These are phyloP conservation scores for Mycena amicta DNA, from an alignment of 768 basidiomycete genomes.

Conservation along the genomic window DNA sequence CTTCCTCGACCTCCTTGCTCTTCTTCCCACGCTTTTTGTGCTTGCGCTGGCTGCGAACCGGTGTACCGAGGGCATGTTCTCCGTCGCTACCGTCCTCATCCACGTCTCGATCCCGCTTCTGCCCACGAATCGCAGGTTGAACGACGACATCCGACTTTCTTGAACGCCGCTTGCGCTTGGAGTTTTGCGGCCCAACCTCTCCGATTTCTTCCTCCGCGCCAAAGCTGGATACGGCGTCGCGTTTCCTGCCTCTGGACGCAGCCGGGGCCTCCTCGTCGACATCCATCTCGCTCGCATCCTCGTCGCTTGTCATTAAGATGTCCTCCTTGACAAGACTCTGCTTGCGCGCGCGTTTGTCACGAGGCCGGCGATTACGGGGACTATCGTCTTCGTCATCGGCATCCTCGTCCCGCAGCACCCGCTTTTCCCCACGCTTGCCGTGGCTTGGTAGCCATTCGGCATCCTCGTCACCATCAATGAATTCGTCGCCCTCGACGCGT, in stretches of 20 bases:
- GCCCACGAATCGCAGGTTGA: constrained; percentile 45
- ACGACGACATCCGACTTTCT: constrained; percentile 49
- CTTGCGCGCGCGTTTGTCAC: constrained; percentile 61
- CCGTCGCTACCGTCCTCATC: constrained; percentile 49
- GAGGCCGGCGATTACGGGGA: constrained; percentile 34
- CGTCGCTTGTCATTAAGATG: constrained; percentile 31
- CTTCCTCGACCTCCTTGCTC: constrained; percentile 35
- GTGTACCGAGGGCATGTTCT: constrained; percentile 33
- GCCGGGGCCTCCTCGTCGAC: constrained; percentile 45
- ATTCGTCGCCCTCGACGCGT: constrained; percentile 51
- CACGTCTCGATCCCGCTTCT: constrained; percentile 66
- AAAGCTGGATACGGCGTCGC: constrained; percentile 74
- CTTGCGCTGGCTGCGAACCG: constrained; percentile 37
- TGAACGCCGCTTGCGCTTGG: constrained; percentile 46
- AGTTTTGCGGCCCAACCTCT: constrained; percentile 30
- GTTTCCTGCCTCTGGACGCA: constrained; percentile 67
- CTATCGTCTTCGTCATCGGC: constrained; percentile 48
- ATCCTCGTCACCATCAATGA: constrained; percentile 52
- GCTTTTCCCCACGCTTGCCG: constrained; percentile 50
- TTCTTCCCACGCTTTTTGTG: constrained; percentile 56
- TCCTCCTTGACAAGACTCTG: constrained; percentile 46
- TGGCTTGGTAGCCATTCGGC: constrained; percentile 36
- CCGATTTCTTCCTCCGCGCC: constrained; percentile 56
- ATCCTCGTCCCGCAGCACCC: constrained; percentile 49
- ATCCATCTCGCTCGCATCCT: constrained; percentile 47